These are phyloP conservation scores for Monilinia laxa DNA, from an alignment of 2,329 filamentous ascomycete species.

Conservation along the genomic window DNA sequence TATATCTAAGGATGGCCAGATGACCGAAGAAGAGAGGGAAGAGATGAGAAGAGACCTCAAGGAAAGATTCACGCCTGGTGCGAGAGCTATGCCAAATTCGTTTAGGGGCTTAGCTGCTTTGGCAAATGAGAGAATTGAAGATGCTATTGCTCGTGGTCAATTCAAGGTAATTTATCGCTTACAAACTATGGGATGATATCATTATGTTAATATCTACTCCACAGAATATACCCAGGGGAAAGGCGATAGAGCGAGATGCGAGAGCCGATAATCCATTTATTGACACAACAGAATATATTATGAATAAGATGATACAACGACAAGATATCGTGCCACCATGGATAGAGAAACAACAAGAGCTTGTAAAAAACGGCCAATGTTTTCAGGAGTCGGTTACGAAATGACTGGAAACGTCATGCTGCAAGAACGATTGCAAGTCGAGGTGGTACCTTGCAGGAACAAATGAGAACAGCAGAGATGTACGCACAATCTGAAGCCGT, in stretches of 20 bases:
- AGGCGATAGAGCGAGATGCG: slow-evolving; percentile 76
- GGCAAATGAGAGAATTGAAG: slow-evolving; percentile 89
- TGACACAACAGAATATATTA: slow-evolving; percentile 94
- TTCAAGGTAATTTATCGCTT: slow-evolving; percentile 54
- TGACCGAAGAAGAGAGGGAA: slow-evolving; percentile 72
- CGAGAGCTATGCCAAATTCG: slow-evolving; percentile 70
- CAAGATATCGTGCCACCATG: slow-evolving; percentile 95
- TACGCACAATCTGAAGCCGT: slow-evolving; percentile 74
- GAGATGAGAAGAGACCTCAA: slow-evolving; percentile 70
- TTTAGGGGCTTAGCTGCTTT: slow-evolving; percentile 76
- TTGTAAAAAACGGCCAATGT: slow-evolving; percentile 65
- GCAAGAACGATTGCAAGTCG: slow-evolving; percentile 73
- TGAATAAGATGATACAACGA: slow-evolving; percentile 97
- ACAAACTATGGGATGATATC: no score
- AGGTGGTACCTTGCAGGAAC: slow-evolving; percentile 71
- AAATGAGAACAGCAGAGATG: slow-evolving; percentile 68
- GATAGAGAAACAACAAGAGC: slow-evolving; percentile 98
- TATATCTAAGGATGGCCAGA: slow-evolving; percentile 49
- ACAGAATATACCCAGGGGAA: slow-evolving; percentile 74
- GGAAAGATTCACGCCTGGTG: slow-evolving; percentile 74
- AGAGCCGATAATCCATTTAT: slow-evolving; percentile 85
- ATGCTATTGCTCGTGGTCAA: slow-evolving; percentile 87
- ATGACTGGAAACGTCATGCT: slow-evolving; percentile 83
- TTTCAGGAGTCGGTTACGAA: slow-evolving; percentile 73
- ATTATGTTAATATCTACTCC: slow-evolving; percentile 17